Evolutionary conservation across 2,329 filamentous ascomycete genomes (phyloP).

Genomic region (Thielaviopsis musarum): DNA sequence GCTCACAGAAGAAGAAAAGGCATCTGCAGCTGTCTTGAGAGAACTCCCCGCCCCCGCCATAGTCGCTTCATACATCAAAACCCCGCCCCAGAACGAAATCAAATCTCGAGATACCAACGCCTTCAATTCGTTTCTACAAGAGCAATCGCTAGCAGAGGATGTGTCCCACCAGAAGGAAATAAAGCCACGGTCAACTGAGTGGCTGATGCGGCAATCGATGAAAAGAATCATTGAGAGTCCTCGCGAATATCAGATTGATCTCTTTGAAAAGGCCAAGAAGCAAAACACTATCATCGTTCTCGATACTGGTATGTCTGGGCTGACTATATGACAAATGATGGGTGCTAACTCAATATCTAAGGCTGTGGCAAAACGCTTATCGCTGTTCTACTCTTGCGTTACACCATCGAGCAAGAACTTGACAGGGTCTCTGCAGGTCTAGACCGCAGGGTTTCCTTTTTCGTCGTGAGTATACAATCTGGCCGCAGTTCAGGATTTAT

Average conservation of each 20-base stretch:
- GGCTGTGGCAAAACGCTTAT: conserved; percentile 95
- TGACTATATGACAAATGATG: not conserved
- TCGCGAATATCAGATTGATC: conserved; percentile 78
- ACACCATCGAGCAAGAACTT: conserved; percentile 62
- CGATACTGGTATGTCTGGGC: conserved; percentile 48
- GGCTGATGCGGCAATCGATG: conserved; percentile 18
- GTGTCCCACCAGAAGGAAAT: not conserved
- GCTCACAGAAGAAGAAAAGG: not conserved
- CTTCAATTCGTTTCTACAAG: not conserved
- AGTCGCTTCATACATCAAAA: not conserved
- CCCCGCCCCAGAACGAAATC: not conserved
- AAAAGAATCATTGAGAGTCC: conserved; percentile 55
- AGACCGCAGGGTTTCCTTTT: conserved; percentile 58
- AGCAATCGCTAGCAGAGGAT: not conserved
- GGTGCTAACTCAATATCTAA: conserved; percentile 18
- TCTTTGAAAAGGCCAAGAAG: conserved; percentile 73
- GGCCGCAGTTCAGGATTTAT: not conserved
- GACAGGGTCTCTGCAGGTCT: conserved; percentile 45
- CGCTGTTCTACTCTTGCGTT: conserved; percentile 64
- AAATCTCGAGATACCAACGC: not conserved
- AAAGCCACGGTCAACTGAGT: conserved; percentile 3
- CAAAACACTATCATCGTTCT: conserved; percentile 86
- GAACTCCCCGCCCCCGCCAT: not conserved
- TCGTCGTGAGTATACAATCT: conserved; percentile 39
- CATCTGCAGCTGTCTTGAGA: not conserved